Evolutionary conservation across 352 stramenopile genomes (phyloP), one percentile per base, ranked within the genome.

Genomic region (Phytophthora megakarya): DNA sequence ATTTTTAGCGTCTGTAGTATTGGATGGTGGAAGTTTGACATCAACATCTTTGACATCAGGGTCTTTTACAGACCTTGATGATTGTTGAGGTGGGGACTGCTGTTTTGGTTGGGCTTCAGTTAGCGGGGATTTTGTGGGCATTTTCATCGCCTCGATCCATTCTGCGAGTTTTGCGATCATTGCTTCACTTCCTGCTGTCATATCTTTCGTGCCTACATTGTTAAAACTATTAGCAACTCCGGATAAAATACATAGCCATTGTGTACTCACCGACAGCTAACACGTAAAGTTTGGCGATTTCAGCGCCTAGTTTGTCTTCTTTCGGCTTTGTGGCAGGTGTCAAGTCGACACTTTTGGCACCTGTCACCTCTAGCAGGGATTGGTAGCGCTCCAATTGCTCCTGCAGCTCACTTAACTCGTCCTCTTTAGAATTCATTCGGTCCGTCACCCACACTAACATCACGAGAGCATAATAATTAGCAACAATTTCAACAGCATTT

Each of bases 371-470:
- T 4, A 95, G 42, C 1, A 95, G 67, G 9, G 80, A 82, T 48
- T 95, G 84, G 47, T 92, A 95, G 33, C 88, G 86, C 46, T 95
- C 86, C 21, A 95, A 68, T 45, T 95, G 86, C 35, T 95, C 86
- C 46, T 95, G 86, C 9, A 95, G 55, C 55, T 95, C 86, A 35
- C 80, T 88, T 6, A 95, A 48, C 58, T 95, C 86, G 51, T 95
- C 86, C 60, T 95, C 86, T 49, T 95, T 95, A 11, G 83, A 90
- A 47, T 95, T 95, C 86, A 95, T 95, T 1, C 86, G 83, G 52
- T 93, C 84, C 21, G 86, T 95, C 5, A 95, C 84, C 84, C 86
- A 95, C 18, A 95, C 86, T 95, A 61, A 35, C 21, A 18, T 43
- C 57, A 53, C 12, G 60, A 42, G 12, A 58, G 37, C 4, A 26